Evolutionary conservation across 2,329 filamentous ascomycete species (phyloP).

Genomic region (Aquanectria penicillioides): DNA sequence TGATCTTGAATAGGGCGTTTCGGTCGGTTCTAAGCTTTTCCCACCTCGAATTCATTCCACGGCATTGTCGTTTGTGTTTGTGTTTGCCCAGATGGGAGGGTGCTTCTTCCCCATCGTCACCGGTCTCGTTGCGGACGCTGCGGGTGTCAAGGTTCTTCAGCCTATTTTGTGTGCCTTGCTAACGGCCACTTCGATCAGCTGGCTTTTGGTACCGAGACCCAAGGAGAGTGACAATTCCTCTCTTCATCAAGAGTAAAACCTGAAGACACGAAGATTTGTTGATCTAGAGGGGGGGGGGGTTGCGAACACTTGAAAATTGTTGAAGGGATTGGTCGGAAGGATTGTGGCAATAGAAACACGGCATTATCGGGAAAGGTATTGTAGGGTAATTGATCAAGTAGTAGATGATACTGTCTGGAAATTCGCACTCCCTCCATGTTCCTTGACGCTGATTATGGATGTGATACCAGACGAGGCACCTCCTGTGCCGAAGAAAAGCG

Average conservation of each 20-base stretch:
- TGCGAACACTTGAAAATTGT: too few relatives aligned
- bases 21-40: slow-evolving; percentile 63
- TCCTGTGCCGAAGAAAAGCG: too few relatives aligned
- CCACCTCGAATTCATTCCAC: slow-evolving; percentile 48
- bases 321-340: too few relatives aligned
- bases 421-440: too few relatives aligned
- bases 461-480: too few relatives aligned
- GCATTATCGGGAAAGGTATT: too few relatives aligned
- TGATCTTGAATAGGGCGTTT: slow-evolving; percentile 60
- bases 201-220: slow-evolving; percentile 55
- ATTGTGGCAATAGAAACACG: too few relatives aligned
- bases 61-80: slow-evolving; percentile 61
- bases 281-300: too few relatives aligned
- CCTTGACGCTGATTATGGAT: too few relatives aligned
- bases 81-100: slow-evolving; percentile 65
- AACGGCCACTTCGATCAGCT: slow-evolving; percentile 56
- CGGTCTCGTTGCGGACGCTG: slow-evolving; percentile 57
- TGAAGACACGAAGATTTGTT: too few relatives aligned
- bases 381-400: too few relatives aligned
- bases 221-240: slow-evolving; percentile 44
- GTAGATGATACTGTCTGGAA: too few relatives aligned
- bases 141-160: slow-evolving; percentile 60
- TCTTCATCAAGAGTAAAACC: slow-evolving; percentile 50
- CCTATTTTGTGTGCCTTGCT: slow-evolving; percentile 61
- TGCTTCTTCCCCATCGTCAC: slow-evolving; percentile 66